These are phyloP conservation scores for Calonectria pteridis DNA, from an alignment of 2,329 filamentous ascomycete genomes.

Conservation along the genomic window DNA sequence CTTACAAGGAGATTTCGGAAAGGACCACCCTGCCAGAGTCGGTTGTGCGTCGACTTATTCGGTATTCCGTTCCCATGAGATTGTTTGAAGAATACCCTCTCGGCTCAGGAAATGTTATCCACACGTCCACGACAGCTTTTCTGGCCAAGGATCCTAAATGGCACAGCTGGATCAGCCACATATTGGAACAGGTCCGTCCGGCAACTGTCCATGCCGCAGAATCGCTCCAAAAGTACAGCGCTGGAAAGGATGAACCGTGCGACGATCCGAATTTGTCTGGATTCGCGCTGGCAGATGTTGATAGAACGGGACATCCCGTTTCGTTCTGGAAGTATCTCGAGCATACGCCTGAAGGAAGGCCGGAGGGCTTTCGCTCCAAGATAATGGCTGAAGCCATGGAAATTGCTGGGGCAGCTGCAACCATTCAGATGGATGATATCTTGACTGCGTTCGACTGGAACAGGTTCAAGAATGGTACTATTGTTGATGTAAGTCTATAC, in stretches of 20 bases:
- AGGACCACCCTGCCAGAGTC: constrained; percentile 52
- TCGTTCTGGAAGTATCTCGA: constrained; percentile 31
- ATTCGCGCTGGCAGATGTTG: constrained; percentile 47
- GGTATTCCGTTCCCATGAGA: constrained; percentile 52
- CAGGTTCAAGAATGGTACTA: constrained; percentile 36
- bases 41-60: constrained; percentile 52
- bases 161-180: constrained; percentile 43
- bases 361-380: constrained; percentile 25
- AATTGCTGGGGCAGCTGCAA: background rate
- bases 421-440: constrained; percentile 22
- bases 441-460: constrained; percentile 40
- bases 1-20: constrained; percentile 41
- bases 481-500: constrained; percentile 43
- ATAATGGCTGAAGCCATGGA: constrained; percentile 37
- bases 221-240: constrained; percentile 47
- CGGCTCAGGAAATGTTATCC: constrained; percentile 39
- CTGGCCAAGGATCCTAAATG: constrained; percentile 45
- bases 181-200: constrained; percentile 50
- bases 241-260: constrained; percentile 44
- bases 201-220: constrained; percentile 46
- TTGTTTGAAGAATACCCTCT: constrained; percentile 45
- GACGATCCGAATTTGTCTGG: constrained; percentile 49
- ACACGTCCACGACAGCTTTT: constrained; percentile 52
- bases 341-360: constrained; percentile 30
- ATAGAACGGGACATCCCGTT: constrained; percentile 16